Conservation (phyloP, 2,329 filamentous ascomycete genomes). For the Thielaviopsis euricoi region DNA sequence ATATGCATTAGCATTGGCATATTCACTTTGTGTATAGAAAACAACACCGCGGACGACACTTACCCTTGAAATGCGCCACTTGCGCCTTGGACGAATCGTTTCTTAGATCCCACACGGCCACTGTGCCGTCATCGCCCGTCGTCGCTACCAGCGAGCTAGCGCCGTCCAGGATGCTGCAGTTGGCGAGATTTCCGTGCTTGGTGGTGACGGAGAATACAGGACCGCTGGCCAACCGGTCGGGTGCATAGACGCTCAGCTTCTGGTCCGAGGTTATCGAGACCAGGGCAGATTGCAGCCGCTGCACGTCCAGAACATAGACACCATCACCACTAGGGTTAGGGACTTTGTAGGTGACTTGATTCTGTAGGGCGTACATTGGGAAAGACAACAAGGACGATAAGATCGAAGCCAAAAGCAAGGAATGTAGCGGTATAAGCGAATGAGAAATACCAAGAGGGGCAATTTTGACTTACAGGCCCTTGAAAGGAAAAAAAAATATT, state of each 20-base stretch:
- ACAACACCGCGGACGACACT: no score
- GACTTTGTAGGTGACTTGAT: conserved; percentile 9
- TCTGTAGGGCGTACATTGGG: conserved; percentile 9
- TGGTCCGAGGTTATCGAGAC: conserved; percentile 8
- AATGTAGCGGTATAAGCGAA: background rate
- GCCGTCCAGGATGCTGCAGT: conserved; percentile 38
- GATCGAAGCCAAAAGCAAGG: no score
- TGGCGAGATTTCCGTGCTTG: conserved; percentile 46
- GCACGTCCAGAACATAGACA: conserved; percentile 9
- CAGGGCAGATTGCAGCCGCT: conserved; percentile 2
- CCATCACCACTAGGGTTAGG: conserved; percentile 10
- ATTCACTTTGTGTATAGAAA: no score
- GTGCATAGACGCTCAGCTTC: conserved; percentile 7
- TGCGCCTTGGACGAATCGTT: conserved; percentile 22
- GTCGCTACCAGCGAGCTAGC: conserved; percentile 43
- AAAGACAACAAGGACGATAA: background rate
- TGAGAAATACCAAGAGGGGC: background rate
- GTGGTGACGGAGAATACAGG: conserved; percentile 23
- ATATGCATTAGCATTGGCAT: no score
- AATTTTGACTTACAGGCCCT: background rate
- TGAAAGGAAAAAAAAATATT: background rate
- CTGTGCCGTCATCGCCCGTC: conserved; percentile 52
- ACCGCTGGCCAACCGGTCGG: conserved; percentile 27
- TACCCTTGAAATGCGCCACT: conserved; percentile 30
- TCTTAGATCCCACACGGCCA: conserved; percentile 51